These are phyloP conservation scores for Vanilla planifolia DNA, from an alignment of 106 monocot genomes.

Conservation along the genomic window DNA sequence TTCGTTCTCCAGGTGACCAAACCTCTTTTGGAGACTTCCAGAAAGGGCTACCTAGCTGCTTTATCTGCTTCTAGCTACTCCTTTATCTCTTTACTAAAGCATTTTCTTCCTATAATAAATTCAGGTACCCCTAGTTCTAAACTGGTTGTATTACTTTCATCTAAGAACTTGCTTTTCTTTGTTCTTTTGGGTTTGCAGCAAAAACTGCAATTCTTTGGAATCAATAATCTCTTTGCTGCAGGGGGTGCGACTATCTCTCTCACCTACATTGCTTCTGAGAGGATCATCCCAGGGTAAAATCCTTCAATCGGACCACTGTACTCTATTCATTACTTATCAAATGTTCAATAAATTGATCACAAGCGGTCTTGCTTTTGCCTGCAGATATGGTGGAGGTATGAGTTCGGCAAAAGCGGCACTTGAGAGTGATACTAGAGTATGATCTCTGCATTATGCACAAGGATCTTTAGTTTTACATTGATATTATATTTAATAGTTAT, in stretches of 20 bases:
- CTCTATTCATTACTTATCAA: not conserved
- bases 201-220: no score
- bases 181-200: no score
- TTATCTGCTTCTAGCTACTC: slow-evolving; percentile 97
- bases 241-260: slow-evolving; percentile 63
- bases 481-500: not conserved
- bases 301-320: no score
- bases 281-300: slow-evolving; percentile 73
- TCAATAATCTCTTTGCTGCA: slow-evolving; percentile 12
- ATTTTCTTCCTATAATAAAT: slow-evolving; percentile 98
- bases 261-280: slow-evolving; percentile 88
- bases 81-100: slow-evolving; percentile 73
- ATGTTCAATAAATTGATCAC: not conserved
- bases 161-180: no score
- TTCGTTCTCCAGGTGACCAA: slow-evolving; percentile 53
- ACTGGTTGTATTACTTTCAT: no score
- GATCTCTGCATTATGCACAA: not conserved
- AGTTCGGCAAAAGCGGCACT: slow-evolving; percentile 95
- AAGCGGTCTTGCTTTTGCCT: not conserved
- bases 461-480: not conserved
- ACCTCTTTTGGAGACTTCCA: slow-evolving; percentile 85
- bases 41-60: slow-evolving; percentile 91
- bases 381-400: slow-evolving; percentile 94
- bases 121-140: slow-evolving; percentile 58
- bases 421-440: slow-evolving; percentile 89